Conservation (phyloP, 2,329 filamentous ascomycete genomes). For the Exophiala aquamarina region DNA sequence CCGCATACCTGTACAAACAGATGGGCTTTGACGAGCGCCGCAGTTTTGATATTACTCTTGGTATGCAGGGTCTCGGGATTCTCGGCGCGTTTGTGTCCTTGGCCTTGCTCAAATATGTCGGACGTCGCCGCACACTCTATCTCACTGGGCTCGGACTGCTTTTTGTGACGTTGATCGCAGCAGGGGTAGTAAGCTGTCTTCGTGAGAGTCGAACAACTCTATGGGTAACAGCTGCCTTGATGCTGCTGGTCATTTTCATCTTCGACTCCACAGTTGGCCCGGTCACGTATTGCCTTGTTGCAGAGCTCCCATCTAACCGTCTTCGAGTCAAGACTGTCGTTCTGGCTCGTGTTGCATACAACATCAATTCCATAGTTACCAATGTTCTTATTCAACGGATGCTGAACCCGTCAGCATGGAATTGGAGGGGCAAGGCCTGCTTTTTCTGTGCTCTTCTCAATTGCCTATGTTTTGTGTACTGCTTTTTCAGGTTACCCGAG, state of each 20-base stretch:
- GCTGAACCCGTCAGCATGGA: slow-evolving; percentile 32
- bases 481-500: slow-evolving; percentile 42
- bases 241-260: slow-evolving; percentile 55
- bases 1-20: slow-evolving; percentile 58
- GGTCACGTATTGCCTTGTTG: slow-evolving; percentile 52
- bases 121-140: slow-evolving; percentile 73
- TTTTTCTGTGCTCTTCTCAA: slow-evolving; percentile 41
- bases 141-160: slow-evolving; percentile 71
- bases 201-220: slow-evolving; percentile 24
- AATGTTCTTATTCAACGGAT: slow-evolving; percentile 28
- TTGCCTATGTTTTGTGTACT: slow-evolving; percentile 31
- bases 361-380: slow-evolving; percentile 35
- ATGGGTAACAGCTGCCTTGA: slow-evolving; percentile 38
- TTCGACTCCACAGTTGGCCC: slow-evolving; percentile 54
- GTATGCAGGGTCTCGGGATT: slow-evolving; percentile 67
- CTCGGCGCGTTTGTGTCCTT: slow-evolving; percentile 77
- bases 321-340: slow-evolving; percentile 56
- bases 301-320: slow-evolving; percentile 53
- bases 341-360: slow-evolving; percentile 51
- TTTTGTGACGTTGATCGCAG: slow-evolving; percentile 49
- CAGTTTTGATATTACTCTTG: slow-evolving; percentile 58
- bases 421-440: slow-evolving; percentile 33
- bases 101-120: slow-evolving; percentile 73
- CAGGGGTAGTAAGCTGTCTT: slow-evolving; percentile 14
- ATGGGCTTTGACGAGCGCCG: slow-evolving; percentile 51